phyloP scores from a whole-genome alignment of 495 filamentous ascomycete species.

The Penicillium cinerascens region DNA sequence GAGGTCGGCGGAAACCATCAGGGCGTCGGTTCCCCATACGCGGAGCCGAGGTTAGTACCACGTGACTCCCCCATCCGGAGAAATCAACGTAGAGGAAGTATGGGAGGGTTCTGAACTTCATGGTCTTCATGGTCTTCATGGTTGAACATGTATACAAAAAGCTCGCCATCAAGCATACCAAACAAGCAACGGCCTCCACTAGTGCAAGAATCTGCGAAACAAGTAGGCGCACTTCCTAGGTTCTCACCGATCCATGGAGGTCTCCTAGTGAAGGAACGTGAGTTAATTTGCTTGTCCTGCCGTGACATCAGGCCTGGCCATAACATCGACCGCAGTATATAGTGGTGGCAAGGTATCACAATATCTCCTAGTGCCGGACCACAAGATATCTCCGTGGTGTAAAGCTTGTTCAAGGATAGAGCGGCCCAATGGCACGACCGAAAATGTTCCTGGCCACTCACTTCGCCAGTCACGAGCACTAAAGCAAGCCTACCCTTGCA shows the following conservation, averaged over 20 bases:
- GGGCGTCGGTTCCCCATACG: conserved; percentile 31
- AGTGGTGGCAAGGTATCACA: not conserved
- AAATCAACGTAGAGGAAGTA: not conserved
- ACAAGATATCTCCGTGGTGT: not conserved
- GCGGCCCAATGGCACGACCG: not conserved
- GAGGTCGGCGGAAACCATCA: conserved; percentile 4
- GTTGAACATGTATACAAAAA: not conserved
- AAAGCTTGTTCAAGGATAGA: not conserved
- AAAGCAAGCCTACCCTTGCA: not conserved
- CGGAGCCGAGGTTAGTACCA: conserved; percentile 35
- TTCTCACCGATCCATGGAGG: not conserved
- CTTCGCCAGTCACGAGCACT: not conserved
- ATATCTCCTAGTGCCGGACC: not conserved
- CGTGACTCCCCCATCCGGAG: conserved; percentile 21
- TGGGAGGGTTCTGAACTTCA: not conserved
- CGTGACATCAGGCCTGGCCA: not conserved
- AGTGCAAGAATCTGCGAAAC: not conserved
- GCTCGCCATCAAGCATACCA: not conserved
- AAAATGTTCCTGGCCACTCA: not conserved
- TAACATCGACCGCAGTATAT: not conserved
- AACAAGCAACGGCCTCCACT: not conserved
- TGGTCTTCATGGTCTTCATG: no score
- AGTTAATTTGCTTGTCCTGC: no score
- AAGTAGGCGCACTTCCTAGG: not conserved
- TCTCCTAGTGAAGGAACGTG: not conserved